Conservation (phyloP, 306 rosid species). For the Betula pendula region DNA sequence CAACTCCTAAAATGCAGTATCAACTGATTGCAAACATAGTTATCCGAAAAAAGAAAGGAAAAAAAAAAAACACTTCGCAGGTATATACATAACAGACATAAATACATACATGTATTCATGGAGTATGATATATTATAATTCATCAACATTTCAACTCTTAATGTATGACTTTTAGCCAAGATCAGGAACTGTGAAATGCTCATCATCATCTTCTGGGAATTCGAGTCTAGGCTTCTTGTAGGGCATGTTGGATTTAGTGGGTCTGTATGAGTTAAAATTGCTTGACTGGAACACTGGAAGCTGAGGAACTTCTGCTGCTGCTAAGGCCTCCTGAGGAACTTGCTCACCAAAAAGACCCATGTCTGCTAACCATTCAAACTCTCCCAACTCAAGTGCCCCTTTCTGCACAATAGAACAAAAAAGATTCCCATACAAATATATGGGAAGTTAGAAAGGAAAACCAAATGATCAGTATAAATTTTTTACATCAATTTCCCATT, state of each 20-base stretch:
- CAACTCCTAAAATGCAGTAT: constrained; percentile 28
- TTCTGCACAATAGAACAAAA: constrained; percentile 46
- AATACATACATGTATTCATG: constrained; percentile 21
- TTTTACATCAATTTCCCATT: neutral
- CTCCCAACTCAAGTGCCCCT: constrained; percentile 78
- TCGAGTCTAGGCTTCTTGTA: constrained; percentile 83
- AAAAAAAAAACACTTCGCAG: neutral
- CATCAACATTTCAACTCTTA: constrained; percentile 19
- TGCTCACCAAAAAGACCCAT: constrained; percentile 71
- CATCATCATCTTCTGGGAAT: constrained; percentile 63
- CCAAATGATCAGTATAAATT: neutral
- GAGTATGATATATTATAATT: constrained; percentile 30
- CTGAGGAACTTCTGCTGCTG: constrained; percentile 96
- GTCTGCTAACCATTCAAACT: constrained; percentile 86
- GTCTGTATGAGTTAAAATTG: constrained; percentile 44
- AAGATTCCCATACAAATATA: neutral
- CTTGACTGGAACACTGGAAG: constrained; percentile 56
- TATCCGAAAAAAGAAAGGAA: neutral
- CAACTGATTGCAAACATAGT: constrained; percentile 18
- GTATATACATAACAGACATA: constrained; percentile 28
- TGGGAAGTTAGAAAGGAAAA: too few relatives aligned
- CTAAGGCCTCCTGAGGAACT: constrained; percentile 59
- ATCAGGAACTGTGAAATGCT: constrained; percentile 84
- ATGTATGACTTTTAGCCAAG: constrained; percentile 52
- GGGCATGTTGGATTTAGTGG: constrained; percentile 49